Base-by-base conservation (phyloP, 1,284 basidiomycete species). In the Ceraceosorus bombacis region DNA sequence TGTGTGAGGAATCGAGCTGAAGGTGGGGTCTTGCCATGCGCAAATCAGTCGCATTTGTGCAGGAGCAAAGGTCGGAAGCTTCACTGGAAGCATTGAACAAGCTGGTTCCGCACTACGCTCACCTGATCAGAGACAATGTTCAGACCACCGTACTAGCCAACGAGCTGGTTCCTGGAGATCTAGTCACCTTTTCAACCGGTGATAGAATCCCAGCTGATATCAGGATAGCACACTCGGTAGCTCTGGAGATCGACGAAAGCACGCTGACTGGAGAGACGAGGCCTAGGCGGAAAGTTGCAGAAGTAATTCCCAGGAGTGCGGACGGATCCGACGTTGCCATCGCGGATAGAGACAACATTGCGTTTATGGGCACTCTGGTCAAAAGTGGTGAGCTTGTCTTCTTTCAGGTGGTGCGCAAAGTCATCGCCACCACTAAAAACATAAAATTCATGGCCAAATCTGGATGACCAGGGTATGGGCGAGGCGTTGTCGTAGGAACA, bases 331-430 rank as follows among this genome's bases (percentile, higher is more conserved):
- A 49, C 12, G 52, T 59, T 6, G 60, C 87, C 5, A 82, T 97
- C 53, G 89, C 89, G 7, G 93, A 97, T 69, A 81, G 94, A 67
- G 84, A 83, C 13, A 94, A 90, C 76, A 86, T 96, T 55, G 94
- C 86, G 1, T 95, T 92, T 76, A 96, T 98, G 94, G 94, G 94
- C 4, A 97, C 93, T 1, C 79, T 97, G 43, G 92, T 97, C n/a
- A 83, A 90, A 64, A 91, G 86, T 73, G 43, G 43, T 46, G 43
- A 46, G 43, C 15, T 27, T 27, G 27, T 27, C 27, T 27, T 27
- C 27, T 27, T 27, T 27, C 27, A 27, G 27, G 27, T 27, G 27
- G 27, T 27, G 27, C 27, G 27, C 27, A 27, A 27, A 3, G 27
- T 27, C 27, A 27, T 27, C 27, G 27, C 3, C 27, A 27, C 3